Base-by-base conservation (phyloP, 257 asterid species). In the Salvia rosmarinus region DNA sequence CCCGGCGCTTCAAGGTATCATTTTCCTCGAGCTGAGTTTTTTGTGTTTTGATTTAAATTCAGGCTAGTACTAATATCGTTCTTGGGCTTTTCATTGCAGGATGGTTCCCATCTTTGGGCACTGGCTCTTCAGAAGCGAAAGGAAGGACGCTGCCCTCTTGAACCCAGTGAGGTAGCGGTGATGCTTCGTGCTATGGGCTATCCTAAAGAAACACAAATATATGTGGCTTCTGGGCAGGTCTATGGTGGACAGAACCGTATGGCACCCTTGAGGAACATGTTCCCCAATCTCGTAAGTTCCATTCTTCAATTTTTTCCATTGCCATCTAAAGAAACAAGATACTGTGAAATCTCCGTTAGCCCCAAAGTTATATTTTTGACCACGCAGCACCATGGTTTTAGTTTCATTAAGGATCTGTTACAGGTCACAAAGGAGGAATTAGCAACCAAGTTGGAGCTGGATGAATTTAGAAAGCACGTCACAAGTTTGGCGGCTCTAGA, bases 141-240 rank as follows among this genome's bases (percentile, higher is more conserved):
- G 87, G 98, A 95, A 89, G 99, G 99, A 10, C 95, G 98, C 51
- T 95, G 99, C 85, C 98, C 98, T 51, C 98, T 95, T 40, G 99
- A 95, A 82, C 99, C 99, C 35, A 92, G 94, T 67, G 99, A 95
- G 87, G 99, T 95, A 69, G 99, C 99, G 4, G 97, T 91, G 75
- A 85, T 92, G 97, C 97, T 95, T 76, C 88, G 99, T 21, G 98
- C 95, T 57, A 95, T 95, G 99, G 99, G 99, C 67, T 95, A 95
- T 77, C 94, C 95, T 6, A 91, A 89, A 84, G 99, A 95, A 78
- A 95, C 99, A 70, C 97, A 88, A 76, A 95, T 95, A 84, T 95
- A 95, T 69, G 99, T 95, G 35, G 99, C 99, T 56, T 95, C 99
- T 34, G 99, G 99, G 78, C 98, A 95, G 79, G 99, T 91, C 75